Percentiles rank a stretch among this genome's conserved stretches.
Evolutionary conservation across 2,329 filamentous ascomycete species (phyloP).

Genomic region (Pochonia chlamydosporia): DNA sequence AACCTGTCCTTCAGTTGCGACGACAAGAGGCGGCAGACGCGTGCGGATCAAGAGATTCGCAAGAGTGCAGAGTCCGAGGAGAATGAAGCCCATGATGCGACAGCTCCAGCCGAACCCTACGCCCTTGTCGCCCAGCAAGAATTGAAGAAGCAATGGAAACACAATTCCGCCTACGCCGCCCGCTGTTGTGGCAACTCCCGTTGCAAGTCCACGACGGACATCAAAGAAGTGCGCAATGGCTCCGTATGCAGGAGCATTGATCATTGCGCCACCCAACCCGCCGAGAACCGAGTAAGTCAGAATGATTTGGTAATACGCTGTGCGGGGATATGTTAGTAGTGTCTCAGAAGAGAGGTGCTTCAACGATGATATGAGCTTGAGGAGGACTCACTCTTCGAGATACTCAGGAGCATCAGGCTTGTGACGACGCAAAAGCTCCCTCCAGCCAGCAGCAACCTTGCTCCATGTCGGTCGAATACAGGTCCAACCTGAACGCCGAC

Average conservation of each 20-base stretch:
- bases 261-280: conserved; percentile 65
- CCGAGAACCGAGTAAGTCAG: conserved; percentile 68
- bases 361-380: not conserved
- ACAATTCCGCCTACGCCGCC: conserved; percentile 64
- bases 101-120: conserved; percentile 45
- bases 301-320: conserved; percentile 72
- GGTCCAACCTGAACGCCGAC: conserved; percentile 78
- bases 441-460: conserved; percentile 56
- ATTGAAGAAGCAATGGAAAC: conserved; percentile 46
- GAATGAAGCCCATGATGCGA: conserved; percentile 44
- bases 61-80: conserved; percentile 40
- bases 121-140: conserved; percentile 32
- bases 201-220: conserved; percentile 66
- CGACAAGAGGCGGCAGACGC: conserved; percentile 39
- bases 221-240: conserved; percentile 63
- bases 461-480: conserved; percentile 72
- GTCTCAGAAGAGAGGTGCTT: no score
- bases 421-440: conserved; percentile 58
- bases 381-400: not conserved
- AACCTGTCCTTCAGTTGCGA: not conserved
- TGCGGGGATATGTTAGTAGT: no score
- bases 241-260: conserved; percentile 72
- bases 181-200: conserved; percentile 73
- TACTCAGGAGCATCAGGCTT: conserved; percentile 34
- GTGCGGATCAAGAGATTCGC: conserved; percentile 44